Evolutionary conservation across 352 stramenopile species (phyloP).

Genomic region (Pythium aphanidermatum): DNA sequence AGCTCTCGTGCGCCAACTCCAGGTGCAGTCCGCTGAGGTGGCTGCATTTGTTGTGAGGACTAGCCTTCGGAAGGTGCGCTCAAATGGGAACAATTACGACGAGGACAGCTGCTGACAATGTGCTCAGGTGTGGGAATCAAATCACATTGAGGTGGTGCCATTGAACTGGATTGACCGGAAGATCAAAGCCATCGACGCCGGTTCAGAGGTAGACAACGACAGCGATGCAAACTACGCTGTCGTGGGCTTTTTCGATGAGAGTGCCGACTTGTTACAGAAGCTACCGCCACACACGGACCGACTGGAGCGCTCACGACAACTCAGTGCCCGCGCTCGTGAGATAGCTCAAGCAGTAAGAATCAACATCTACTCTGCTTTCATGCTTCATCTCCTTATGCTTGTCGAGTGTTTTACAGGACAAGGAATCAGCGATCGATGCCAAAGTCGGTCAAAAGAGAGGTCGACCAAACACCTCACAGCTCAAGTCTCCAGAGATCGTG

Average conservation of each 20-base stretch:
- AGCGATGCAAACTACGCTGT: constrained; percentile 5
- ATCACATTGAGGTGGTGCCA: constrained; percentile 11
- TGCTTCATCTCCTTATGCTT: neutral
- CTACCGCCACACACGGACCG: too few species aligned
- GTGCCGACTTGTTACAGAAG: too few species aligned
- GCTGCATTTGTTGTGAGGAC: too few species aligned
- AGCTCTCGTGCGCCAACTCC: constrained; percentile 14
- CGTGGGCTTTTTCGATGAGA: constrained; percentile 15
- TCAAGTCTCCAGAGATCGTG: neutral
- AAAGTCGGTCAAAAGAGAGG: constrained; percentile 9
- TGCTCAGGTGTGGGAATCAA: constrained; percentile 22
- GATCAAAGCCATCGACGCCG: neutral
- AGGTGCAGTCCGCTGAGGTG: too few species aligned
- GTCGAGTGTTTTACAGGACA: neutral
- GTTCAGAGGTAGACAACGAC: neutral
- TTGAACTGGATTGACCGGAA: constrained; percentile 9
- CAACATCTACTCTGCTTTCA: neutral
- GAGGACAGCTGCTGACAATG: too few species aligned
- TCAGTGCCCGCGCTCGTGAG: constrained; percentile 13
- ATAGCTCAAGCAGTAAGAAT: neutral
- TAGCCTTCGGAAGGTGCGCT: too few species aligned
- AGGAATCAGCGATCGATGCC: neutral
- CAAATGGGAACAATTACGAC: too few species aligned
- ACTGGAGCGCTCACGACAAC: constrained; percentile 11
- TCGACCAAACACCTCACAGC: neutral